These are phyloP conservation scores for Rhodosporidiobolus odoratus DNA, from an alignment of 768 basidiomycete genomes.

Conservation along the genomic window DNA sequence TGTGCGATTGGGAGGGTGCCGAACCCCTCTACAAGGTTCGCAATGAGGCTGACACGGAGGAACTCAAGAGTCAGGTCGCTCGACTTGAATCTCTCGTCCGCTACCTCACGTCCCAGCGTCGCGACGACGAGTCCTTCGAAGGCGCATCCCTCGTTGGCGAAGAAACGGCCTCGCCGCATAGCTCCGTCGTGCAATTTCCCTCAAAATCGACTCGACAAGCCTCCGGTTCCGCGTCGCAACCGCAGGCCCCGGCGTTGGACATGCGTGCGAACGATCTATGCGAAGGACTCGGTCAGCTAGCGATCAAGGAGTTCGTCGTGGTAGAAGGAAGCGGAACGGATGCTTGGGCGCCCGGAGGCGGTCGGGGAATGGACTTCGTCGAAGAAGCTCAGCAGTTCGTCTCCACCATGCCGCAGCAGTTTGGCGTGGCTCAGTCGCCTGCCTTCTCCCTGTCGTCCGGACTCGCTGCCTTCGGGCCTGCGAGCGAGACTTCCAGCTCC, in stretches of 20 bases:
- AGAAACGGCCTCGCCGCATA: not conserved
- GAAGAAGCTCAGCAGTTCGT: conserved; percentile 30
- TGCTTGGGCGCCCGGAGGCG: conserved; percentile 27
- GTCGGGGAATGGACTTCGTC: conserved; percentile 17
- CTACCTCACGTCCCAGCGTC: conserved; percentile 31
- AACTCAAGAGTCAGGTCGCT: conserved; percentile 27
- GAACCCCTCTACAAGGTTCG: conserved; percentile 26
- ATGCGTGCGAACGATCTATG: conserved; percentile 32
- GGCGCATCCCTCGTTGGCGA: not conserved
- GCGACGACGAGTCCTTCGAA: not conserved
- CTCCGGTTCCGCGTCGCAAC: not conserved
- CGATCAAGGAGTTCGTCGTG: conserved; percentile 36
- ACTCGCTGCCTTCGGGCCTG: not conserved
- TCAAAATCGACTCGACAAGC: not conserved
- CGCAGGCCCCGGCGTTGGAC: conserved; percentile 15
- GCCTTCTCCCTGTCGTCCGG: conserved; percentile 1
- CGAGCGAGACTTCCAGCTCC: not conserved
- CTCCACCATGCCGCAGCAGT: conserved; percentile 28
- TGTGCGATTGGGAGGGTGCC: conserved; percentile 27
- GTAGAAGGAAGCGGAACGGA: conserved; percentile 29
- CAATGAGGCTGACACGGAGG: conserved; percentile 25
- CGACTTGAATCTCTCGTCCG: conserved; percentile 34
- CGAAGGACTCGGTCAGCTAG: conserved; percentile 33
- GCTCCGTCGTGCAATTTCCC: conserved; percentile 11
- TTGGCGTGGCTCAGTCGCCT: conserved; percentile 15